Evolutionary conservation across 345 rosid species (phyloP).

Genomic region (Salix arbutifolia): DNA sequence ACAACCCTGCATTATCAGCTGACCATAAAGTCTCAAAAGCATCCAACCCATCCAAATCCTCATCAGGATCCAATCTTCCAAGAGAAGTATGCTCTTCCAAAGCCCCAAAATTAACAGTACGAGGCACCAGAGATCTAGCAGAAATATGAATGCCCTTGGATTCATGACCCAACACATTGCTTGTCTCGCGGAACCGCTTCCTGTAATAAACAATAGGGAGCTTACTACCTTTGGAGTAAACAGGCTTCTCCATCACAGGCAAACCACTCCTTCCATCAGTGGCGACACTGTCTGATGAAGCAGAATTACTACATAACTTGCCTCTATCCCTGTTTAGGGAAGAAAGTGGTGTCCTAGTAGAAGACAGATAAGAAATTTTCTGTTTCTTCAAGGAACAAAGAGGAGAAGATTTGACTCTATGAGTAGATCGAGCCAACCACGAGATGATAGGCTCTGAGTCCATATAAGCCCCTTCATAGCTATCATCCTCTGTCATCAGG

Average conservation of each 20-base stretch:
- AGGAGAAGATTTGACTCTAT: conserved; percentile 54
- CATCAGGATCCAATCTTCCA: conserved; percentile 30
- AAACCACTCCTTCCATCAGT: conserved; percentile 30
- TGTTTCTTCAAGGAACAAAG: conserved; percentile 45
- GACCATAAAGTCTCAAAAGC: conserved; percentile 16
- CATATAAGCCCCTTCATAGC: conserved; percentile 42
- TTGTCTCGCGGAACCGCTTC: conserved; percentile 58
- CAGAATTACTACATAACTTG: conserved; percentile 32
- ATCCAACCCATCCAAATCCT: conserved; percentile 16
- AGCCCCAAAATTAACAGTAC: conserved; percentile 20
- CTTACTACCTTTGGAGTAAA: conserved; percentile 34
- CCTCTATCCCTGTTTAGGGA: conserved; percentile 20
- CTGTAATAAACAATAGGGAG: conserved; percentile 75
- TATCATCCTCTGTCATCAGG: conserved; percentile 45
- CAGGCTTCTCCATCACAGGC: conserved; percentile 30
- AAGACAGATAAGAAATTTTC: conserved; percentile 33
- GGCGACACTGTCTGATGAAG: conserved; percentile 28
- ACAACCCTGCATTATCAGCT: conserved; percentile 31
- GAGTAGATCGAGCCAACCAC: conserved; percentile 72
- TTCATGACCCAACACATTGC: conserved; percentile 9
- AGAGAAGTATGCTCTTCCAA: conserved; percentile 22
- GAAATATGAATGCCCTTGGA: conserved; percentile 19
- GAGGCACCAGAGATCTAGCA: conserved; percentile 16
- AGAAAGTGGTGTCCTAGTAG: conserved; percentile 9
- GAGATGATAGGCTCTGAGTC: conserved; percentile 92